Conservation (phyloP, 2,329 filamentous ascomycete species). For the Aspergillus puulaauensis region DNA sequence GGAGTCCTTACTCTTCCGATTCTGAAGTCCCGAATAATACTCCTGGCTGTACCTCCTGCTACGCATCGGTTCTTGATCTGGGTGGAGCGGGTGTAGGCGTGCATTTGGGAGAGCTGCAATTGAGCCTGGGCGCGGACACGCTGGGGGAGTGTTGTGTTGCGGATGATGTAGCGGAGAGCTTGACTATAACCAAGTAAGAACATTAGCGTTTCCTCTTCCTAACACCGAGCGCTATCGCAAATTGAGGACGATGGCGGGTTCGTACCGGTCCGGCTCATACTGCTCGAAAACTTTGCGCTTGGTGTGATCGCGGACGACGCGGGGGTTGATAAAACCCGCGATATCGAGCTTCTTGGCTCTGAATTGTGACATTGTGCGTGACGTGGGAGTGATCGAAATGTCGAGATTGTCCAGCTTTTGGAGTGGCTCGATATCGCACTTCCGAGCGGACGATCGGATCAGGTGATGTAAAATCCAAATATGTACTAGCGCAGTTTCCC, state of each 20-base stretch:
- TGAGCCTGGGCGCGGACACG: conserved; percentile 87
- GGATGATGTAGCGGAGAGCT: conserved; percentile 88
- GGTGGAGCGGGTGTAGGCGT: conserved; percentile 88
- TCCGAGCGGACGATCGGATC: background rate
- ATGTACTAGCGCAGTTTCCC: background rate
- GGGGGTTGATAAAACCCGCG: conserved; percentile 81
- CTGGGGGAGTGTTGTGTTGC: conserved; percentile 81
- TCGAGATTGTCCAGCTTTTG: background rate
- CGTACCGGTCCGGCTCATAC: conserved; percentile 81
- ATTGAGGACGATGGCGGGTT: background rate
- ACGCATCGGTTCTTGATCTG: conserved; percentile 95
- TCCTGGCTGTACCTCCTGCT: conserved; percentile 82
- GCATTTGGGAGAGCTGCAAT: conserved; percentile 91
- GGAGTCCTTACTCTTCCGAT: conserved; percentile 72
- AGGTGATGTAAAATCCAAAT: background rate
- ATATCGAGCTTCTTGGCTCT: conserved; percentile 87
- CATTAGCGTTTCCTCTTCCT: background rate
- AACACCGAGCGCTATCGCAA: background rate
- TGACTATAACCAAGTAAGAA: conserved; percentile 58
- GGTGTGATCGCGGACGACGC: conserved; percentile 88
- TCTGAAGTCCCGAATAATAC: conserved; percentile 91
- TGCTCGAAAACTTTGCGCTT: conserved; percentile 92
- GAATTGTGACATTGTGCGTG: conserved; percentile 73
- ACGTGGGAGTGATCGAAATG: background rate
- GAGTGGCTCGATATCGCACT: background rate